Percentiles rank a stretch among this genome's conserved stretches.
These are phyloP conservation scores for Starmerella powellii DNA, from an alignment of 805 yeast genomes.

Conservation along the genomic window DNA sequence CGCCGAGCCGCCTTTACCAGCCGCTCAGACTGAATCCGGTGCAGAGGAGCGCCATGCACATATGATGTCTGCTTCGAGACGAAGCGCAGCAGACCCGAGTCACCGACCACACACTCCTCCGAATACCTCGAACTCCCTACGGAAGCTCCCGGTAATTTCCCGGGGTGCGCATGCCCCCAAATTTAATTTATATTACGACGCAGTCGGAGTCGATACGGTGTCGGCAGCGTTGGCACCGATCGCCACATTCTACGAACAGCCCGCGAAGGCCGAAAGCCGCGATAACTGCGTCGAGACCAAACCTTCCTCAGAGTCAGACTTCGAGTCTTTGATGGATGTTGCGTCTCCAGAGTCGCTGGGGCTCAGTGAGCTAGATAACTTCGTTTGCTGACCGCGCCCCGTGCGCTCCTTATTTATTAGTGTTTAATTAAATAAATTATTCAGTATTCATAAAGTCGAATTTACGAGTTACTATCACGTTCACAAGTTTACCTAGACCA, in stretches of 20 bases:
- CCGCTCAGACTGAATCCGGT: background rate
- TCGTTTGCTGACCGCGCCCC: conserved; percentile 18
- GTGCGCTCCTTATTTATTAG: too few species aligned
- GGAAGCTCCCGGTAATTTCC: background rate
- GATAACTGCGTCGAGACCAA: too few species aligned
- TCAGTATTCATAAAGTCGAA: too few species aligned
- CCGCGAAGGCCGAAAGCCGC: background rate
- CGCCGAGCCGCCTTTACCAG: background rate
- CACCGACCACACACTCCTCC: background rate
- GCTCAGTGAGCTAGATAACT: conserved; percentile 24
- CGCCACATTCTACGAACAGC: background rate
- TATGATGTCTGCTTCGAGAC: background rate
- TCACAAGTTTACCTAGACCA: too few species aligned
- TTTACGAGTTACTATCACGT: too few species aligned
- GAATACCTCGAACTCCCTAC: background rate
- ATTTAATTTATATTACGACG: conserved; percentile 26
- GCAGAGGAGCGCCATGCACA: background rate
- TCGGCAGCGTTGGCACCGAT: conserved; percentile 12
- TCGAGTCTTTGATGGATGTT: conserved; percentile 14
- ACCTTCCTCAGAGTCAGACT: conserved; percentile 10
- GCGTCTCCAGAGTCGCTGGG: conserved; percentile 23
- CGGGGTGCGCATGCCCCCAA: background rate
- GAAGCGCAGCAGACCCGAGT: background rate
- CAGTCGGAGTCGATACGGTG: conserved; percentile 15
- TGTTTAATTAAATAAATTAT: too few species aligned